These are phyloP conservation scores for Micromonas pusilla DNA, from an alignment of 139 green algal species.

Conservation along the genomic window DNA sequence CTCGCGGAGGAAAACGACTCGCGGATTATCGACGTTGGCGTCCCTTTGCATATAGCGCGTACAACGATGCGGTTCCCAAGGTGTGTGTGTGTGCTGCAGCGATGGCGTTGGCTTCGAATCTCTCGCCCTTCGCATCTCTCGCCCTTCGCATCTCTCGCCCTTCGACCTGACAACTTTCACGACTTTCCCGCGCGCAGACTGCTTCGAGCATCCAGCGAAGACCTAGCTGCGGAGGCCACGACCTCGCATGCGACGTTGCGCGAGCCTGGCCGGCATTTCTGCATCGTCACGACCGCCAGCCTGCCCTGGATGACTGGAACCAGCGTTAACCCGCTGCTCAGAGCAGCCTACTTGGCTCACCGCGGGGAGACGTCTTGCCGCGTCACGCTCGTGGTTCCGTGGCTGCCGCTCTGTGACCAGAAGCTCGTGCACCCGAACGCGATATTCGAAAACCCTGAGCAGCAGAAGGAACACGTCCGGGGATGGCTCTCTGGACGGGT, in stretches of 20 bases:
- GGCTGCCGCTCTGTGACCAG: constrained; percentile 85
- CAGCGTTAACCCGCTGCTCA: constrained; percentile 92
- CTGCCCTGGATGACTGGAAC: constrained; percentile 99
- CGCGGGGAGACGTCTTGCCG: background rate
- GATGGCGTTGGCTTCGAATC: too few relatives aligned
- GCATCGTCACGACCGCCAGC: constrained; percentile 92
- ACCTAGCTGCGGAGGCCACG: background rate
- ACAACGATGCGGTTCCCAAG: too few relatives aligned
- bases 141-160: background rate
- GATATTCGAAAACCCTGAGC: constrained; percentile 74
- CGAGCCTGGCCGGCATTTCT: constrained; percentile 48
- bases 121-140: background rate
- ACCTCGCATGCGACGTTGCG: background rate
- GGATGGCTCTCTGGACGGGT: constrained; percentile 83
- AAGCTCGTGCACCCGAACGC: constrained; percentile 80
- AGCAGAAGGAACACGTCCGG: constrained; percentile 74
- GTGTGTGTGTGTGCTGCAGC: too few relatives aligned
- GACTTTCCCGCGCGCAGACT: background rate
- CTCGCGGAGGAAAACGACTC: too few relatives aligned
- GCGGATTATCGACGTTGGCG: too few relatives aligned
- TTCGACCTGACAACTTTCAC: background rate
- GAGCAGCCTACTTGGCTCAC: constrained; percentile 83
- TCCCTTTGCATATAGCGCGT: too few relatives aligned
- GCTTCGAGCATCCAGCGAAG: background rate
- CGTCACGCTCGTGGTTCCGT: constrained; percentile 81